phyloP scores from a whole-genome alignment of 257 asterid species.

The Haberlea rhodopensis region DNA sequence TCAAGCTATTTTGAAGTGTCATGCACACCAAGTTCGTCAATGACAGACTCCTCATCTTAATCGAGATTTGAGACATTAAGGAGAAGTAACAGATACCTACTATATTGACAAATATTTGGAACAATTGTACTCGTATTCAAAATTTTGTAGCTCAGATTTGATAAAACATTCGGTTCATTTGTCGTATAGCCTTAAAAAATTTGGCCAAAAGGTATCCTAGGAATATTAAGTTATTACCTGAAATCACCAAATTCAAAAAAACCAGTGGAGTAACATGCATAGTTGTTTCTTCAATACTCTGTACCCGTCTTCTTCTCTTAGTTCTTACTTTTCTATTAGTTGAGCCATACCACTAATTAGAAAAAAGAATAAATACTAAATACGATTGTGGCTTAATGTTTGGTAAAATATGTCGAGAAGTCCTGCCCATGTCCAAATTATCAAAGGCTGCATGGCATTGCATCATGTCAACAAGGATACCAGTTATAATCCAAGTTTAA shows the following conservation, averaged over 20 bases:
- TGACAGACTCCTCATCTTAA: too few species aligned
- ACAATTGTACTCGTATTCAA: slow-evolving; percentile 3
- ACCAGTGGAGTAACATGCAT: slow-evolving; percentile 1
- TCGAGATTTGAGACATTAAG: not conserved
- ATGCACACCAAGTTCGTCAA: too few species aligned
- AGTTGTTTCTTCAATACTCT: too few species aligned
- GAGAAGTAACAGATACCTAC: slow-evolving; percentile 1
- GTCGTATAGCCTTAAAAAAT: not conserved
- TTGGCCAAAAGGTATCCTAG: not conserved
- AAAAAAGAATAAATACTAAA: too few species aligned
- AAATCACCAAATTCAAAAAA: not conserved
- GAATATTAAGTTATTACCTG: not conserved
- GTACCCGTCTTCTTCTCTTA: too few species aligned
- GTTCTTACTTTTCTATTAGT: not conserved
- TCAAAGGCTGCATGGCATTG: slow-evolving; percentile 1
- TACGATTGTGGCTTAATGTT: too few species aligned
- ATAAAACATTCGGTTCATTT: too few species aligned
- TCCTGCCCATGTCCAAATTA: slow-evolving; percentile 14
- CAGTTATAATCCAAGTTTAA: not conserved
- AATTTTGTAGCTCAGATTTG: slow-evolving; percentile 9
- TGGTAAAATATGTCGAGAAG: not conserved
- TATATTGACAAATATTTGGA: too few species aligned
- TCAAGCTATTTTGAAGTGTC: too few species aligned
- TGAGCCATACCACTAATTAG: not conserved
- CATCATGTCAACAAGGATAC: not conserved